Evolutionary conservation across 1,139 yeast genomes (phyloP).

Genomic region (Candida smagusa): DNA sequence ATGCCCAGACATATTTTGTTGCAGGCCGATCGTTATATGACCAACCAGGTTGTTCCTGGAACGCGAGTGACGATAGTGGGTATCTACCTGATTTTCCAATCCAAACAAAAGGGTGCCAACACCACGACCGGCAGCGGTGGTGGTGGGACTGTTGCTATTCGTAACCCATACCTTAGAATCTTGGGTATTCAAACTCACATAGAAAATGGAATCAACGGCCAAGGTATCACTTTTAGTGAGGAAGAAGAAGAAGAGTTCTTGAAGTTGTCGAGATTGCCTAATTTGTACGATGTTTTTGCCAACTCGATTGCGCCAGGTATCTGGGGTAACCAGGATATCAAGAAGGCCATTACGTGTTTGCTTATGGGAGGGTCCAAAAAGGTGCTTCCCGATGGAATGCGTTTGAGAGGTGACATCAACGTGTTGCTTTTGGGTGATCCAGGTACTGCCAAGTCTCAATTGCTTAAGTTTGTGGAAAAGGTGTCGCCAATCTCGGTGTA

Average conservation of each 20-base stretch:
- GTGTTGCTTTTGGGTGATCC: constrained; percentile 95
- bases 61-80: constrained; percentile 91
- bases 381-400: constrained; percentile 90
- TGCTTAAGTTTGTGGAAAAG: constrained; percentile 90
- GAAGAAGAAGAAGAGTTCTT: constrained; percentile 93
- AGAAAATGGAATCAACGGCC: constrained; percentile 63
- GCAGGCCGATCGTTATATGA: constrained; percentile 84
- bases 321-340: constrained; percentile 89
- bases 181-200: constrained; percentile 83
- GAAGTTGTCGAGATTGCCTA: constrained; percentile 75
- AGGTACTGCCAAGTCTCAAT: constrained; percentile 97
- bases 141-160: constrained; percentile 69
- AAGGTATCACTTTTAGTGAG: constrained; percentile 72
- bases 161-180: constrained; percentile 87
- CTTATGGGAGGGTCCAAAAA: constrained; percentile 94
- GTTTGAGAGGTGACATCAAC: constrained; percentile 95
- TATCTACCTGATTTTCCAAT: constrained; percentile 83
- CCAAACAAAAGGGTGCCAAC: constrained; percentile 51
- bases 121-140: constrained; percentile 27
- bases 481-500: constrained; percentile 93
- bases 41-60: constrained; percentile 93
- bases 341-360: constrained; percentile 88
- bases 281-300: constrained; percentile 81
- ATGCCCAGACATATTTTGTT: constrained; percentile 93
- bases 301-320: constrained; percentile 94